Percentiles rank a stretch among this genome's conserved stretches.
Conservation (phyloP, 495 filamentous ascomycete genomes). For the Physcia stellaris region DNA sequence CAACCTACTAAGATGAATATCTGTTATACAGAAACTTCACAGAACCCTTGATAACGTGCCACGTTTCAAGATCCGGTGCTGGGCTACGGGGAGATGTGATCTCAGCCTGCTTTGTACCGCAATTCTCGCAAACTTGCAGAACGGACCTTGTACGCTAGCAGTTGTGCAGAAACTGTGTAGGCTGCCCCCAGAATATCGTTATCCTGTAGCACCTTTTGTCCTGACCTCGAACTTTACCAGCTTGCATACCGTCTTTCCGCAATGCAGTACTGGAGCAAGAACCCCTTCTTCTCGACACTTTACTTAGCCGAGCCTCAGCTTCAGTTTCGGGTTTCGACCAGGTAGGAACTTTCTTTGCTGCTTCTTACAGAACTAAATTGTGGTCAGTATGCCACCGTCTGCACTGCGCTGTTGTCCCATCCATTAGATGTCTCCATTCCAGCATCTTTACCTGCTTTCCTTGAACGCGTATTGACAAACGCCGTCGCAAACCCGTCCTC, state of each 20-base stretch:
- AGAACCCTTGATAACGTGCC: no score
- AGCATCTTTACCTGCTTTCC: conserved; percentile 27
- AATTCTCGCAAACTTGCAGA: conserved; percentile 31
- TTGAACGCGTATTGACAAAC: conserved; percentile 22
- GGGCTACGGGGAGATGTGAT: no score
- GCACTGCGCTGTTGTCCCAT: conserved; percentile 28
- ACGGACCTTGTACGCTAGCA: conserved; percentile 25
- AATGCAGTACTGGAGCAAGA: conserved; percentile 28
- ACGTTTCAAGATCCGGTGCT: no score
- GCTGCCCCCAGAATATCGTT: background rate
- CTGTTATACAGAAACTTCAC: no score
- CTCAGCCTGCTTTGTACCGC: no score
- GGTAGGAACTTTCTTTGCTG: conserved; percentile 15
- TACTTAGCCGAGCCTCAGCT: conserved; percentile 24
- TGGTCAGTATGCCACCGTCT: conserved; percentile 24
- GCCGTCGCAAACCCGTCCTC: conserved; percentile 24
- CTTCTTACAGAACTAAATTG: background rate
- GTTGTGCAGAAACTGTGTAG: conserved; percentile 29
- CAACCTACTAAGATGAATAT: no score
- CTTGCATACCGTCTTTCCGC: conserved; percentile 19
- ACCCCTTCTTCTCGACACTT: conserved; percentile 27
- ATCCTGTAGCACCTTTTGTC: background rate
- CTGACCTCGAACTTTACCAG: conserved; percentile 15
- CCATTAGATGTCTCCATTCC: conserved; percentile 26
- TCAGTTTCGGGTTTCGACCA: conserved; percentile 16